Evolutionary conservation across 306 rosid species (phyloP).

Genomic region (Quercus gilva): DNA sequence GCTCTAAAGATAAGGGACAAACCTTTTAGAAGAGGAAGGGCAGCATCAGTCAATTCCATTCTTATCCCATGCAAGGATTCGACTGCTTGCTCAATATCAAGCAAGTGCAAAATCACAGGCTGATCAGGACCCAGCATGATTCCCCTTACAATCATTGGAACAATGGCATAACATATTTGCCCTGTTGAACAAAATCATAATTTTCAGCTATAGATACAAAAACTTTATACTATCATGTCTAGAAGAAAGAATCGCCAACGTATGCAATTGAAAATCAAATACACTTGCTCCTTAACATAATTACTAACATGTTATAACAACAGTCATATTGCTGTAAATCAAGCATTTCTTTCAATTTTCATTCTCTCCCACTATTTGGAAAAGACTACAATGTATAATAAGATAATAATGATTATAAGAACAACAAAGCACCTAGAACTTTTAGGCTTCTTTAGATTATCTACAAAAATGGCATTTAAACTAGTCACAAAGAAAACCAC

Average conservation of each 20-base stretch:
- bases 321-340: neutral
- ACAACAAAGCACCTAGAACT: too few relatives aligned
- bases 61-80: constrained; percentile 62
- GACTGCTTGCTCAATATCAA: constrained; percentile 60
- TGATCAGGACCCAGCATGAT: constrained; percentile 64
- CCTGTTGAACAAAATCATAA: constrained; percentile 39
- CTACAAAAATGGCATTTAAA: neutral
- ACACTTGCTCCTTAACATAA: neutral
- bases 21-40: constrained; percentile 63
- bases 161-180: constrained; percentile 83
- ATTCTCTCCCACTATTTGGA: too few relatives aligned
- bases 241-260: neutral
- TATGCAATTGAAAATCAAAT: neutral
- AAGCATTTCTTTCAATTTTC: neutral
- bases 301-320: neutral
- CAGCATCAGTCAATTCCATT: constrained; percentile 71
- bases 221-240: neutral
- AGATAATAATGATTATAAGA: too few relatives aligned
- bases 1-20: neutral
- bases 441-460: neutral
- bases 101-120: constrained; percentile 72
- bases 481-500: too few relatives aligned
- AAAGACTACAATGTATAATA: too few relatives aligned
- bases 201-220: neutral
- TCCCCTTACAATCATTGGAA: constrained; percentile 83